Evolutionary conservation across 257 asterid species (phyloP).

Genomic region (Nicotiana benthamiana): DNA sequence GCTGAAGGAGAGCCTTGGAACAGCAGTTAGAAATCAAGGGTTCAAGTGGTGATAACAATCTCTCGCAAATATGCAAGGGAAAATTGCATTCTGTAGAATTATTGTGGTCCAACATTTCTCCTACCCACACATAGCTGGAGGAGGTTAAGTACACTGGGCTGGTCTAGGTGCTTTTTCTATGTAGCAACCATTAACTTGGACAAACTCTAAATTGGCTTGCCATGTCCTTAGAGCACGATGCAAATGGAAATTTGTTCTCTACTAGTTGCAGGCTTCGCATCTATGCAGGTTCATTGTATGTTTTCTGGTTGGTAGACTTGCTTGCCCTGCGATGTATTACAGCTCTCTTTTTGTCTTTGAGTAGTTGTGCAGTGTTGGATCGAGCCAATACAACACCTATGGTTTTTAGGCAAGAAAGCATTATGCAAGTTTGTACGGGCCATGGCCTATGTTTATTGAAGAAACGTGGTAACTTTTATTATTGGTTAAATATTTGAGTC

Average conservation of each 20-base stretch:
- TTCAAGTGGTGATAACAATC: background rate
- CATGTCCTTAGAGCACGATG: background rate
- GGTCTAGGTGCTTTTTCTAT: background rate
- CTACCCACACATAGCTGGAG: background rate
- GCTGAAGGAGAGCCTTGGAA: background rate
- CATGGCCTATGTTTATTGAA: background rate
- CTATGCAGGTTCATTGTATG: no score
- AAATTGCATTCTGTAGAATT: no score
- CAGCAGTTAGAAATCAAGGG: background rate
- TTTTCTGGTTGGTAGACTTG: no score
- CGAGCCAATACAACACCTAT: background rate
- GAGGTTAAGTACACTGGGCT: background rate
- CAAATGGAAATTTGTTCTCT: background rate
- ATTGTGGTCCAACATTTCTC: background rate
- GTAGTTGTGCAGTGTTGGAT: background rate
- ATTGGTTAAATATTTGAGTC: background rate
- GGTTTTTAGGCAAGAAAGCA: background rate
- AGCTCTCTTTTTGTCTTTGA: no score
- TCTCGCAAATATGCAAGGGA: background rate
- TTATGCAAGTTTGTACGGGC: background rate
- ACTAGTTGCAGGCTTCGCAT: background rate
- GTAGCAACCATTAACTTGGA: background rate
- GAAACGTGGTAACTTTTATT: background rate
- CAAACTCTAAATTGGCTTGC: background rate
- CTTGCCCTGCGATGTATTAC: no score